Percentiles rank a stretch among this genome's conserved stretches.
Evolutionary conservation across 345 rosid species (phyloP).

Genomic region (Murraya koenigii): DNA sequence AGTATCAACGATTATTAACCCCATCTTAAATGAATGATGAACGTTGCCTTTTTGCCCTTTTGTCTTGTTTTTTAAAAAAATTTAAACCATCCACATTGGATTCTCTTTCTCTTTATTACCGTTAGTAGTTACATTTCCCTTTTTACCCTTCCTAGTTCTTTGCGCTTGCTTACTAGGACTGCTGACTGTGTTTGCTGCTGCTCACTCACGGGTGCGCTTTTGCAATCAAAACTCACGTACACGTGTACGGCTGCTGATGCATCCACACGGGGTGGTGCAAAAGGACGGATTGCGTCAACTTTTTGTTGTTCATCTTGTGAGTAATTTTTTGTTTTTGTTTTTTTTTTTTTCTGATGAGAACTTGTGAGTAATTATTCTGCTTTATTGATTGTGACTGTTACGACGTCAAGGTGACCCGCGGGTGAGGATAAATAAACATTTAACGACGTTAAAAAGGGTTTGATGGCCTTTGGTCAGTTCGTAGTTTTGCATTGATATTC

Average conservation of each 20-base stretch:
- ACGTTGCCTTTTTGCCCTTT: not conserved
- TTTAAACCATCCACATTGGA: constrained; percentile 9
- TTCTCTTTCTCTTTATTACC: constrained; percentile 20
- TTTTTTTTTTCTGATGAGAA: no score
- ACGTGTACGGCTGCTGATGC: constrained; percentile 25
- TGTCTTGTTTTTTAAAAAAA: not conserved
- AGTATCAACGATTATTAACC: not conserved
- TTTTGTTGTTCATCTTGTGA: not conserved
- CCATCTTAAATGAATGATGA: constrained; percentile 1
- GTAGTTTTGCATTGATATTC: not conserved
- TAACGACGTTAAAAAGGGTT: not conserved
- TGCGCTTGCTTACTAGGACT: not conserved
- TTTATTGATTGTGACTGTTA: not conserved
- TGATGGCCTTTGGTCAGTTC: not conserved
- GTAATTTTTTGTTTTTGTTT: no score
- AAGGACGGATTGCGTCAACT: not conserved
- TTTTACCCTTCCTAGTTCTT: constrained; percentile 16
- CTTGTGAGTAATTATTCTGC: not conserved
- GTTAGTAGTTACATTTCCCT: not conserved
- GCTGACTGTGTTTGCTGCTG: not conserved
- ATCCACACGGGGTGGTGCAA: constrained; percentile 16
- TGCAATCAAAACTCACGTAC: constrained; percentile 2
- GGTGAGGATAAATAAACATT: not conserved
- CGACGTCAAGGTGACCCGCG: not conserved
- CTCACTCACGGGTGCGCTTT: constrained; percentile 1